Evolutionary conservation across 2,329 filamentous ascomycete species (phyloP).

Genomic region (Hypomyces rosellus): DNA sequence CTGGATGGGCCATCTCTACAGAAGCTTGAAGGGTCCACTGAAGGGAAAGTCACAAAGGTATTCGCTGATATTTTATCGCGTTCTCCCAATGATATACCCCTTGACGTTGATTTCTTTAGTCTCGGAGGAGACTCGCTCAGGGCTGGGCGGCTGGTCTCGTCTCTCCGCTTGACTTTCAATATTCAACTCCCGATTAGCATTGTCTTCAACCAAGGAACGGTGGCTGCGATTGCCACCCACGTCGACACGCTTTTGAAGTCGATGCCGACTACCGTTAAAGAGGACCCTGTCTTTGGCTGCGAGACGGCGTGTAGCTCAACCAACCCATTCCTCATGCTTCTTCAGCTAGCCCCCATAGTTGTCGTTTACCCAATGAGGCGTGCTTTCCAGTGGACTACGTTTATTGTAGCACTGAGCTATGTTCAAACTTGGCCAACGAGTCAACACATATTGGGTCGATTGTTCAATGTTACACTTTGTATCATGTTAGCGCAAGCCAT

Average conservation of each 20-base stretch:
- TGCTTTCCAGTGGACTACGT: conserved; percentile 46
- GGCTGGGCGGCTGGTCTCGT: conserved; percentile 46
- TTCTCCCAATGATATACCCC: conserved; percentile 30
- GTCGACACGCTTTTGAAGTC: conserved; percentile 28
- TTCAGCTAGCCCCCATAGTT: conserved; percentile 45
- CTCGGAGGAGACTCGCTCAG: conserved; percentile 49
- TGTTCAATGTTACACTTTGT: conserved; percentile 41
- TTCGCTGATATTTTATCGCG: conserved; percentile 41
- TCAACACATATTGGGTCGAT: conserved; percentile 34
- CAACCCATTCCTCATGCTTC: conserved; percentile 39
- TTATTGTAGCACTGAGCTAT: conserved; percentile 41
- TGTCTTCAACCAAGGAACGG: conserved; percentile 43
- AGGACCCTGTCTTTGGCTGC: conserved; percentile 26
- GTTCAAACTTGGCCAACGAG: conserved; percentile 35
- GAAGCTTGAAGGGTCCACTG: conserved; percentile 20
- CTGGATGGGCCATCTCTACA: conserved; percentile 18
- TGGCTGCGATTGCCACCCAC: conserved; percentile 32
- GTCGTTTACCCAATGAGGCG: conserved; percentile 46
- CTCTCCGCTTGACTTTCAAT: conserved; percentile 42
- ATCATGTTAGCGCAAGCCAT: conserved; percentile 37
- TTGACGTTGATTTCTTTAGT: conserved; percentile 43
- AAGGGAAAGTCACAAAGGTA: conserved; percentile 34
- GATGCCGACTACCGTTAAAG: neutral
- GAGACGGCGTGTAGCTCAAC: conserved; percentile 42
- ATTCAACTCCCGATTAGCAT: conserved; percentile 44